Base-by-base conservation (phyloP, 495 filamentous ascomycete species). In the Penicillium waksmanii region DNA sequence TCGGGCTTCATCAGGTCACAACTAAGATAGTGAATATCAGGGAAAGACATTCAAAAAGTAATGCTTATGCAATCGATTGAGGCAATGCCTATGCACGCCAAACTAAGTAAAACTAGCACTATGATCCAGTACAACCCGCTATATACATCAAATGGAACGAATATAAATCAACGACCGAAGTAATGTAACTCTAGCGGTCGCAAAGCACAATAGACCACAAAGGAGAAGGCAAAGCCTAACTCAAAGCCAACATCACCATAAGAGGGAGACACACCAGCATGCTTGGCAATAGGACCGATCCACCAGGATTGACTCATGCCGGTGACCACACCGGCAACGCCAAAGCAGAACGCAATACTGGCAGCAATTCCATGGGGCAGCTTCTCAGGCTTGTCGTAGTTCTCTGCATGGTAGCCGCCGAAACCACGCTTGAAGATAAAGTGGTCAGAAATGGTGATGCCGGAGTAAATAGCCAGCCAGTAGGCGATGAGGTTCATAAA, bases 381-480 rank as follows among this genome's bases (percentile, higher is more conserved):
- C 51, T 80, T 81, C 8, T 70, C 49, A 5, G 80, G 81, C 34
- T 83, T 76, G 51, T 85, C 78, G 68, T 92, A 93, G 56, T 80
- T 73, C 55, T 85, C 84, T 2, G 82, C 74, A 19, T 65, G 55
- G 72, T 94, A 94, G n/a, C 82, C 85, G 3, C 50, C 23, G 69
- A 88, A 83, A 3, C 85, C 85, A 36, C 85, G 82, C 66, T 84
- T 85, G 81, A 89, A 93, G 71, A 93, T 54, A 70, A 92, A 88
- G 76, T 96, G 91, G 59, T 96, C 91, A 8, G 81, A 74, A 27
- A 93, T 68, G 4, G 85, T 75, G 63, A 96, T 84, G 53, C 84
- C 88, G 57, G 87, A 82, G 77, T 94, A 96, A 63, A 95, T 92
- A 38, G 90, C 85, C 5, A 93, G 80, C 90, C 91, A 96, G 77